These are phyloP conservation scores for Xylariaceae sp. DNA, from an alignment of 2,329 filamentous ascomycete species.

Conservation along the genomic window DNA sequence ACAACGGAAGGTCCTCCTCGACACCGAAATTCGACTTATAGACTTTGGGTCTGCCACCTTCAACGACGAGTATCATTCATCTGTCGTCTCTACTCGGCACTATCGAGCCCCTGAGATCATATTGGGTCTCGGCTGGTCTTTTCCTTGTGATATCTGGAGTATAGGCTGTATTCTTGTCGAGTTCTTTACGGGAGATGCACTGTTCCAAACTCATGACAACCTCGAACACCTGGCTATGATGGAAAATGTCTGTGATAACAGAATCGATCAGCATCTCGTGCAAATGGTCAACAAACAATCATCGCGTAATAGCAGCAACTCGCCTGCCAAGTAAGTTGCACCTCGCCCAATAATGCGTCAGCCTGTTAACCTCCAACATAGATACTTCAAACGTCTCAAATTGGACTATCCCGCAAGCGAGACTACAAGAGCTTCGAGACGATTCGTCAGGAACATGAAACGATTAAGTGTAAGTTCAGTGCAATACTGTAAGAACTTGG, in stretches of 20 bases:
- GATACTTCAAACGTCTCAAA: constrained; percentile 65
- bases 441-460: constrained; percentile 73
- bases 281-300: constrained; percentile 55
- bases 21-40: constrained; percentile 68
- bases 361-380: constrained; percentile 35
- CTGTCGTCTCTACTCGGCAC: constrained; percentile 67
- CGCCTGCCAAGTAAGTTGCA: constrained; percentile 58
- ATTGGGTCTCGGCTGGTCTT: constrained; percentile 68
- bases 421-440: constrained; percentile 61
- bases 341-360: not conserved
- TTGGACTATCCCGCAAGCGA: constrained; percentile 64
- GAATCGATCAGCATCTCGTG: constrained; percentile 59
- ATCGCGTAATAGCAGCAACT: constrained; percentile 55
- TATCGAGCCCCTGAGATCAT: constrained; percentile 71
- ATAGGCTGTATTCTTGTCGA: constrained; percentile 72
- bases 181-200: constrained; percentile 68
- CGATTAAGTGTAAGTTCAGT: constrained; percentile 52
- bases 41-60: constrained; percentile 72
- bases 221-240: constrained; percentile 74
- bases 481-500: not conserved
- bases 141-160: constrained; percentile 71
- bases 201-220: constrained; percentile 72
- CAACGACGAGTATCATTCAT: constrained; percentile 71
- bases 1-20: constrained; percentile 62
- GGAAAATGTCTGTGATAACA: constrained; percentile 62